Conservation (phyloP, 257 asterid species). For the Cynanchum wilfordii region DNA sequence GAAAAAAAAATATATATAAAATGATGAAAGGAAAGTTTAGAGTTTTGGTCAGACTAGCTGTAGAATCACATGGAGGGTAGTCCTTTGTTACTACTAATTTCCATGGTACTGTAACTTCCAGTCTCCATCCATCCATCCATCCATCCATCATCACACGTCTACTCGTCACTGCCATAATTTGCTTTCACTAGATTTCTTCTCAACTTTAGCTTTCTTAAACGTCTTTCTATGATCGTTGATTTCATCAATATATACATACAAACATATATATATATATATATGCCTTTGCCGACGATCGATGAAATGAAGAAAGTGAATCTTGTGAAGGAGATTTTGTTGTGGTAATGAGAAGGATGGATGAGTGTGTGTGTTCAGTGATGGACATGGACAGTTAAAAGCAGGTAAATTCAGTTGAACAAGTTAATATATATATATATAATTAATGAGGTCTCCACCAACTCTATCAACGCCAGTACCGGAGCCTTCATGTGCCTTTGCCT, state of each 20-base stretch:
- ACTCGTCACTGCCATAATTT: background rate
- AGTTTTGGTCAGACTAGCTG: background rate
- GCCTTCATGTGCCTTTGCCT: constrained; percentile 34
- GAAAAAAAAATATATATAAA: too few relatives aligned
- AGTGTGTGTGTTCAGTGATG: constrained; percentile 8
- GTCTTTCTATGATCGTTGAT: background rate
- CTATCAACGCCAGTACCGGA: constrained; percentile 42
- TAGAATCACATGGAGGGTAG: constrained; percentile 3
- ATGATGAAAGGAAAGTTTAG: too few relatives aligned
- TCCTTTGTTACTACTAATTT: background rate
- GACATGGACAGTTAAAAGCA: constrained; percentile 51
- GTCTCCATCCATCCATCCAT: background rate
- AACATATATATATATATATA: too few relatives aligned
- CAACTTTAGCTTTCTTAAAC: background rate
- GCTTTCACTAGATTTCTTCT: constrained; percentile 11
- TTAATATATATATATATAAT: constrained; percentile 40
- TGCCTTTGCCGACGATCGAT: background rate
- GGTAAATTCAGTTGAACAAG: constrained; percentile 42
- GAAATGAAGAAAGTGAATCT: too few relatives aligned
- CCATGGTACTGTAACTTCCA: constrained; percentile 4
- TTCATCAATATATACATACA: too few relatives aligned
- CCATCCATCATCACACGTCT: too few relatives aligned
- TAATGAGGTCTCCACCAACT: constrained; percentile 33
- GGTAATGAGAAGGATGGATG: too few relatives aligned
- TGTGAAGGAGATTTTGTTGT: too few relatives aligned